Conservation (phyloP, 2,329 filamentous ascomycete species). For the Rhinocladiella similis region DNA sequence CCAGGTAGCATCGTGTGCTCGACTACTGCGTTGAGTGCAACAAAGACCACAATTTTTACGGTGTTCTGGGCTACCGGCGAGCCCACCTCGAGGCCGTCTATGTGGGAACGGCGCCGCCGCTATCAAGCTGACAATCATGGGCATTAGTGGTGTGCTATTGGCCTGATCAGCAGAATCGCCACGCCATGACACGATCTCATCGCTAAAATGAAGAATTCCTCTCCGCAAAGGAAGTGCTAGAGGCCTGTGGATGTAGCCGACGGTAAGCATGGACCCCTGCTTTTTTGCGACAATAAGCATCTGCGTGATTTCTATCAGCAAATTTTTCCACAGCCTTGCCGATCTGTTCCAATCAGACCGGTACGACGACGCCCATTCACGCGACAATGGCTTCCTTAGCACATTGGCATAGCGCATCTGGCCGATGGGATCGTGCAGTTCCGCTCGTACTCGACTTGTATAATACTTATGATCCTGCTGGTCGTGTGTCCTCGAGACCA, state of each 20-base stretch:
- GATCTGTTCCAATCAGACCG: not conserved
- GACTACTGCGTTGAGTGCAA: not conserved
- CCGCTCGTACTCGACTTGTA: not conserved
- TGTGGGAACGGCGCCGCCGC: not conserved
- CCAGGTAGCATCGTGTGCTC: not conserved
- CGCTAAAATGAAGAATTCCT: not conserved
- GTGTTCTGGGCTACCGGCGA: not conserved
- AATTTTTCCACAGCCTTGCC: slow-evolving; percentile 2
- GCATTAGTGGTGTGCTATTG: not conserved
- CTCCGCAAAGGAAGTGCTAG: not conserved
- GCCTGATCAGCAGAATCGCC: not conserved
- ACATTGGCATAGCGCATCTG: not conserved
- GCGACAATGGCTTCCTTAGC: not conserved
- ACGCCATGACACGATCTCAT: not conserved
- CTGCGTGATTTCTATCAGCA: slow-evolving; percentile 3
- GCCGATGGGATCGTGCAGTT: not conserved
- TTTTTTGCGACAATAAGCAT: not conserved
- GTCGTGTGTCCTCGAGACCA: not conserved
- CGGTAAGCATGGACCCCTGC: slow-evolving; percentile 1
- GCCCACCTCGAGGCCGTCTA: not conserved
- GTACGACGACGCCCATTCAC: not conserved
- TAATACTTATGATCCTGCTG: not conserved
- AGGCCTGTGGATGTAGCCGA: not conserved
- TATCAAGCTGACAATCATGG: not conserved
- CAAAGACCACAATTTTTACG: not conserved